Base-by-base conservation (phyloP, 176 grass and related monocot genomes). In the Lolium multiflorum region DNA sequence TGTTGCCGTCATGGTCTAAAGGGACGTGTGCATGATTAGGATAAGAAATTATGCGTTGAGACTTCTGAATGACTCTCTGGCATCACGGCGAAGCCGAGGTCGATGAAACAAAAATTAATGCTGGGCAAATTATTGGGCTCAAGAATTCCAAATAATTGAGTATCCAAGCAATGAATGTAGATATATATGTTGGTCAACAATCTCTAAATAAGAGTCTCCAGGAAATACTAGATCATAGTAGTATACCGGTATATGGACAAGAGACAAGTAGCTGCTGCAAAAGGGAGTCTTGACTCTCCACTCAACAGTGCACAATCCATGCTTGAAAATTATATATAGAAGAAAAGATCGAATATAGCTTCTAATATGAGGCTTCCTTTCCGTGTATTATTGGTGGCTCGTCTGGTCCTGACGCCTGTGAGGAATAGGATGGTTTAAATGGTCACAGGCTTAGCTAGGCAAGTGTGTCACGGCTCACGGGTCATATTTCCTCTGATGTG, bases 71-170 rank as follows among this genome's bases (percentile, higher is more conserved):
- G 83, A 61, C 69, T 59, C 39, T n/a, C 37, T 28, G 47, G 71
- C 73, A 25, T 76, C 58, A 87, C 21, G 18, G 76, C 57, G 75
- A 84, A 74, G 67, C 84, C 20, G 3, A 68, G 39, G 77, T 6
- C n/a, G 5, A 55, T 17, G 46, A 26, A 81, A 69, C 43, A 13
- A 20, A 85, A 88, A 74, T 84, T 84, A 81, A 81, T 85, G 70
- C 20, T 55, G 1, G 15, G n/a, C 51, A 26, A 81, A 88, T 91
- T 77, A 91, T 88, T 88, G 81, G 10, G 20, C 3, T 25, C 25
- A 24, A 80, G 60, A 75, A 76, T 80, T 84, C 59, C 48, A 68
- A 73, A 87, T 57, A 59, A 84, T 84, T 51, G 80, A 79, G 66
- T 47, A 64, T 50, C 57, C 85, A 59, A 83, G 48, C 66, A 26